These are phyloP conservation scores for Fusarium sp. DNA, from an alignment of 2,329 filamentous ascomycete species.

Conservation along the genomic window DNA sequence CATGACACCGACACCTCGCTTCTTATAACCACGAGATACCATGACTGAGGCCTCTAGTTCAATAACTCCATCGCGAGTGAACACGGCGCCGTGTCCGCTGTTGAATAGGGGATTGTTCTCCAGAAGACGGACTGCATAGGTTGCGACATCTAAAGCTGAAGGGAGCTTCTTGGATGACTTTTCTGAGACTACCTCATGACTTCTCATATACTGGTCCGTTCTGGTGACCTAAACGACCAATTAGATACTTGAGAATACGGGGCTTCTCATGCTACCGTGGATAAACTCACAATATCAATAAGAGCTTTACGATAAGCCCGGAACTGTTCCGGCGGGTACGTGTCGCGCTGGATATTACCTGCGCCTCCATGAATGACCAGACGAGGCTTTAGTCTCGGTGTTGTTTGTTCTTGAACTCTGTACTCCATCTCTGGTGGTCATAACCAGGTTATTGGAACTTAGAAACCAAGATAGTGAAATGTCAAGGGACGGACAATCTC, in stretches of 20 bases:
- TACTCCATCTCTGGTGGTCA: conserved; percentile 51
- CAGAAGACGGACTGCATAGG: conserved; percentile 76
- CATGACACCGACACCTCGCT: conserved; percentile 81
- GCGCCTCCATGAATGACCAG: conserved; percentile 78
- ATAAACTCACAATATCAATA: conserved; percentile 62
- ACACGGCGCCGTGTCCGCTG: conserved; percentile 83
- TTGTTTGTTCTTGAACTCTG: conserved; percentile 33
- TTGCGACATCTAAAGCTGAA: conserved; percentile 76
- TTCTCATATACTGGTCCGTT: conserved; percentile 57
- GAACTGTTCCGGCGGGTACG: conserved; percentile 66
- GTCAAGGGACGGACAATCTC: neutral
- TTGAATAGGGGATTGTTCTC: conserved; percentile 88
- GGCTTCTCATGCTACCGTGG: neutral
- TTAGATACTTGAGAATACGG: neutral
- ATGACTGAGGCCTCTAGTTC: conserved; percentile 89
- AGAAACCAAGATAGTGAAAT: neutral
- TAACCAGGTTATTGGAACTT: neutral
- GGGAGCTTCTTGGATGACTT: conserved; percentile 43
- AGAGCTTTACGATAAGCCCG: conserved; percentile 66
- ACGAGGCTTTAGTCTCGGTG: conserved; percentile 56
- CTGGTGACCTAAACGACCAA: conserved; percentile 47
- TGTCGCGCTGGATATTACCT: conserved; percentile 70
- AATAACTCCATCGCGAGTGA: conserved; percentile 82
- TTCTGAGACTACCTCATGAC: neutral
- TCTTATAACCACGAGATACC: conserved; percentile 76